Conservation (phyloP, 192 early-diverging fungal species). For the Coemansia furcata region DNA sequence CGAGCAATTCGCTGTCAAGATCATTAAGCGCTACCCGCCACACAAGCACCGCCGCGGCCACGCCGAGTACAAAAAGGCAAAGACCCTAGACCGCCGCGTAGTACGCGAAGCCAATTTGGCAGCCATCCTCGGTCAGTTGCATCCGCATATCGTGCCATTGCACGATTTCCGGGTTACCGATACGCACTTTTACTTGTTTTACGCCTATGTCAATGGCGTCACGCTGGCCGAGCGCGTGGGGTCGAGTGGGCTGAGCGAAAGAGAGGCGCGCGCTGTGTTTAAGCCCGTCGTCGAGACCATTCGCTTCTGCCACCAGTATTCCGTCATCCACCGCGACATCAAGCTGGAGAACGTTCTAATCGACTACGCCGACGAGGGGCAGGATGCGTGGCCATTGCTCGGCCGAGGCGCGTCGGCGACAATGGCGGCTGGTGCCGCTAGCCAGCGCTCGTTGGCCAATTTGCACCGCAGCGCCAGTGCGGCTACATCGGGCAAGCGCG, state of each 20-base stretch:
- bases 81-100: conserved; percentile 52
- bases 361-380: conserved; percentile 31
- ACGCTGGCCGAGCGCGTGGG: conserved; percentile 51
- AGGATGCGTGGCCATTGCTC: not conserved
- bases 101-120: conserved; percentile 53
- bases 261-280: conserved; percentile 34
- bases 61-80: conserved; percentile 42
- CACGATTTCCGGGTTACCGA: conserved; percentile 52
- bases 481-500: not conserved
- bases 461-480: conserved; percentile 1
- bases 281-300: conserved; percentile 46
- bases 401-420: not conserved
- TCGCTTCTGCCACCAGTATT: conserved; percentile 60
- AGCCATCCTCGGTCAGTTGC: conserved; percentile 46
- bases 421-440: not conserved
- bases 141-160: conserved; percentile 52
- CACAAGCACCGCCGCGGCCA: conserved; percentile 40
- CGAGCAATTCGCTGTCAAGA: conserved; percentile 54
- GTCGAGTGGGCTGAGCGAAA: conserved; percentile 28
- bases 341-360: conserved; percentile 88
- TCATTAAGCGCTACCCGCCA: conserved; percentile 48
- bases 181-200: conserved; percentile 55
- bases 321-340: conserved; percentile 84
- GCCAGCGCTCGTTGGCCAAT: not conserved
- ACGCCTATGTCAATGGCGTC: conserved; percentile 44